phyloP scores from a whole-genome alignment of 495 filamentous ascomycete species.

The Penicillium flavigenum region DNA sequence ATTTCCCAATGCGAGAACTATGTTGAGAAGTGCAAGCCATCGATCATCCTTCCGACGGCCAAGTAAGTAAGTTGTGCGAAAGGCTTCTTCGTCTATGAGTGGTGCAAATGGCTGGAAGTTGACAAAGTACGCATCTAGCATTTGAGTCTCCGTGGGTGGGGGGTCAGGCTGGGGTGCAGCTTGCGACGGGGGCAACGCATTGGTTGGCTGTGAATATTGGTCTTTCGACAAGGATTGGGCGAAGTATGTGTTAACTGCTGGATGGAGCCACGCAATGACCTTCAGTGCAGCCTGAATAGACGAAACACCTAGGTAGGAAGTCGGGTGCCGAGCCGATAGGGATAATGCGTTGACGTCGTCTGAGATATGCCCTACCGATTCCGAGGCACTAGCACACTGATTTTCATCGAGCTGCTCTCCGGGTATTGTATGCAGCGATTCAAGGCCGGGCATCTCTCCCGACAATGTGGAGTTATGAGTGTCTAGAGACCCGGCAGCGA shows the following conservation, averaged over 20 bases:
- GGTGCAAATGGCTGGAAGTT: constrained; percentile 66
- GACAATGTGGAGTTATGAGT: constrained; percentile 15
- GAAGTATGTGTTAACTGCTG: constrained; percentile 45
- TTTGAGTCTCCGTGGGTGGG: constrained; percentile 18
- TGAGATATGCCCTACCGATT: constrained; percentile 25
- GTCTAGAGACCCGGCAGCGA: constrained; percentile 12
- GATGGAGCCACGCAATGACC: constrained; percentile 41
- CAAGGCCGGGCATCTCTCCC: constrained; percentile 15
- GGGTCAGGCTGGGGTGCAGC: neutral
- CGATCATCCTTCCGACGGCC: constrained; percentile 60
- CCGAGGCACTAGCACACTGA: constrained; percentile 6
- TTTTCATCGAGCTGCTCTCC: constrained; percentile 14
- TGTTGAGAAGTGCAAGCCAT: constrained; percentile 70
- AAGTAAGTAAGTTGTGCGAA: constrained; percentile 51
- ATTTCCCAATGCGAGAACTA: constrained; percentile 71
- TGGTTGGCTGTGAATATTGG: neutral
- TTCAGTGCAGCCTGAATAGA: constrained; percentile 57
- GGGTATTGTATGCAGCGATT: constrained; percentile 24
- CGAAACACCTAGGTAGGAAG: constrained; percentile 68
- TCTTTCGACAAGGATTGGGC: constrained; percentile 1
- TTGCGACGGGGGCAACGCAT: neutral
- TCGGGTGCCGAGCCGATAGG: constrained; percentile 46
- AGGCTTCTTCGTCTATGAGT: constrained; percentile 66
- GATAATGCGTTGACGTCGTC: constrained; percentile 73
- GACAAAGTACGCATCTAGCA: constrained; percentile 71